Evolutionary conservation across 2,329 filamentous ascomycete genomes (phyloP), one percentile per base, ranked within the genome.

Genomic region (Aphanoascus verrucosus): DNA sequence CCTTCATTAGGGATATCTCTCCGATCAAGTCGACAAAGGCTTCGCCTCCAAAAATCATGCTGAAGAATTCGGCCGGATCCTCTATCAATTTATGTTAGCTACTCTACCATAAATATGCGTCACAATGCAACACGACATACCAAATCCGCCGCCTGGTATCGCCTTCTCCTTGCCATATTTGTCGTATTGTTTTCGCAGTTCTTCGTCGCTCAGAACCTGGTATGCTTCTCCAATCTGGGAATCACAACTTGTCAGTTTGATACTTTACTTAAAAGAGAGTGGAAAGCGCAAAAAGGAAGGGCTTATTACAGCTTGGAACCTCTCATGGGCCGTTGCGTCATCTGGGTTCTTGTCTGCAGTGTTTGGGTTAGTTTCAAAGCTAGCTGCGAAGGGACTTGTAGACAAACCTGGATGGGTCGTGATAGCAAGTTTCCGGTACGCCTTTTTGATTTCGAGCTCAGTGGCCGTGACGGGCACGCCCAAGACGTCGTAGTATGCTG

Each of bases 1-100:
- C 93, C 75, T 96, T 97, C 87, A 98, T 96, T 55, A 98, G 81
- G 49, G 88, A 93, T 62, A 98, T 95, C 77, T 98, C 93, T 61
- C 93, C 93, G 65, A 98, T 97, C 77, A 93, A 88, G 74, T 98
- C 91, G 57, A 85, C 77, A 65, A 98, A 98, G 11, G 91, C 89
- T 63, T 96, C 91, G 56, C 93, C 93, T 62, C 93, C 93, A 66
- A 98, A 98, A 62, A 98, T 98, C 76, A 90, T 94, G 64, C 86
- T 86, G 74, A 98, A 98, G 79, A 98, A 98, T 72, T 98, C 93
- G 59, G 89, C 80, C 1, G 93, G 93, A 69, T 98, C 93, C 76
- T 85, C 81, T 81, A 65, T 53, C 52, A 44, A 23, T 35, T n/a
- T 23, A 54, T 63, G 35, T 62, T 31, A 20, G 28, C 45, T 37